Percentiles rank a stretch among this genome's conserved stretches.
phyloP scores from a whole-genome alignment of 257 asterid species.

The Verbascum thapsus region DNA sequence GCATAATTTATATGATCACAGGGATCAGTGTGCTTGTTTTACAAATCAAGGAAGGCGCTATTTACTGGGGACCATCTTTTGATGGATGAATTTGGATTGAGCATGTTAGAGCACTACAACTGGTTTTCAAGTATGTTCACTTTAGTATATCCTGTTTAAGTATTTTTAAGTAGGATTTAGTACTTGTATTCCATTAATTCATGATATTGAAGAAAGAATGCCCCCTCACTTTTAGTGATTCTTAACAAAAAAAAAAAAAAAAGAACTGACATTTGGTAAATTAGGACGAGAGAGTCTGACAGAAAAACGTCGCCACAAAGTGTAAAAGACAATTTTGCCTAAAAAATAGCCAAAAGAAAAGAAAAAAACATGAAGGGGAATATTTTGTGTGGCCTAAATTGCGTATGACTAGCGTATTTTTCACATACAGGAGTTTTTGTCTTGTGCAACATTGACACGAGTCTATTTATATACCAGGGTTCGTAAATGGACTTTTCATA shows the following conservation, averaged over 20 bases:
- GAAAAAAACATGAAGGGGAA: too few relatives aligned
- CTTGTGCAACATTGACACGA: not conserved
- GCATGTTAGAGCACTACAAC: slow-evolving; percentile 52
- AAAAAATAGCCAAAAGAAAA: too few relatives aligned
- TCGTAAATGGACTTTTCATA: not conserved
- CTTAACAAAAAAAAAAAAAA: too few relatives aligned
- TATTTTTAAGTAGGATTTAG: slow-evolving; percentile 1
- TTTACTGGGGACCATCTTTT: slow-evolving; percentile 72
- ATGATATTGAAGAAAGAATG: not conserved
- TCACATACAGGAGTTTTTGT: not conserved
- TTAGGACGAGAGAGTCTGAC: too few relatives aligned
- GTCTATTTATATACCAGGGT: not conserved
- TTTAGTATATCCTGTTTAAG: not conserved
- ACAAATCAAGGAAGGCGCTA: slow-evolving; percentile 53
- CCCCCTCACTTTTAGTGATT: too few relatives aligned
- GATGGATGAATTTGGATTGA: slow-evolving; percentile 52
- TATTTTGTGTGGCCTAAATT: too few relatives aligned
- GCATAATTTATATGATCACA: slow-evolving; percentile 37
- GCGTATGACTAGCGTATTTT: slow-evolving; percentile 3
- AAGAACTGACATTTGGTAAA: too few relatives aligned
- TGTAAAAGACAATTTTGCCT: too few relatives aligned
- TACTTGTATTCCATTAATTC: slow-evolving; percentile 1
- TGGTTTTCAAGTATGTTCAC: slow-evolving; percentile 52
- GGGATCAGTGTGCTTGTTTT: slow-evolving; percentile 72
- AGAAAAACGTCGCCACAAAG: too few relatives aligned